Conservation (phyloP, 768 basidiomycete genomes). For the Chiua virens region DNA sequence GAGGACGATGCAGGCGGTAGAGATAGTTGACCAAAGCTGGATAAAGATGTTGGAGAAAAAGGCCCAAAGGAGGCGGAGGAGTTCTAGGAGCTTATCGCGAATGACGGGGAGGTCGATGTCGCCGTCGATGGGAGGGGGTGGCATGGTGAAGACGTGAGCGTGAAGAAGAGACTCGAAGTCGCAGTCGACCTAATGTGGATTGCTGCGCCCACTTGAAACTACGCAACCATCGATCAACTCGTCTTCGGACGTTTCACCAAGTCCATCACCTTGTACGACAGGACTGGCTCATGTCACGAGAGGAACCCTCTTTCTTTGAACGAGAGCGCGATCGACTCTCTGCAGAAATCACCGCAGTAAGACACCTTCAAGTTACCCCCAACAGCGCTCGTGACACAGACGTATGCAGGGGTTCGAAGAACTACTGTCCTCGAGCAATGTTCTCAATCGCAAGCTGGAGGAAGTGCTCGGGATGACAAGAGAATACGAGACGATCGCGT, state of each 20-base stretch:
- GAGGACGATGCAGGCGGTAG: not conserved
- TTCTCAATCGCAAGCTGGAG: constrained; percentile 86
- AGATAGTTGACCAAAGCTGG: constrained; percentile 1
- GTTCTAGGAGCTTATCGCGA: constrained; percentile 11
- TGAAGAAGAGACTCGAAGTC: not conserved
- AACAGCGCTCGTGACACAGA: not conserved
- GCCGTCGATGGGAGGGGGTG: constrained; percentile 10
- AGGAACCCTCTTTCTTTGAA: constrained; percentile 67
- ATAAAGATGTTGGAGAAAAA: constrained; percentile 2
- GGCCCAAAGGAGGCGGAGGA: constrained; percentile 9
- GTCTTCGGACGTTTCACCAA: no score
- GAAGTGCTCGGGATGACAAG: constrained; percentile 91
- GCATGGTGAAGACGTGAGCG: constrained; percentile 3
- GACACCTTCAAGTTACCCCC: constrained; percentile 16
- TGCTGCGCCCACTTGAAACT: no score
- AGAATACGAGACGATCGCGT: constrained; percentile 87
- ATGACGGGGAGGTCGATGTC: constrained; percentile 18
- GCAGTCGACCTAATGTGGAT: not conserved
- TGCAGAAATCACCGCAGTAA: constrained; percentile 70
- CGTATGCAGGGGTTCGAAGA: constrained; percentile 78
- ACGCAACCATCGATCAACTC: no score
- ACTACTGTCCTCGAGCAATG: constrained; percentile 79
- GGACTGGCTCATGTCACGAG: constrained; percentile 25
- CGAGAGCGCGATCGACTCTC: constrained; percentile 75
- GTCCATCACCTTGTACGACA: no score